These are phyloP conservation scores for Arxiozyma slooffiae DNA, from an alignment of 1,139 yeast species.

Conservation along the genomic window DNA sequence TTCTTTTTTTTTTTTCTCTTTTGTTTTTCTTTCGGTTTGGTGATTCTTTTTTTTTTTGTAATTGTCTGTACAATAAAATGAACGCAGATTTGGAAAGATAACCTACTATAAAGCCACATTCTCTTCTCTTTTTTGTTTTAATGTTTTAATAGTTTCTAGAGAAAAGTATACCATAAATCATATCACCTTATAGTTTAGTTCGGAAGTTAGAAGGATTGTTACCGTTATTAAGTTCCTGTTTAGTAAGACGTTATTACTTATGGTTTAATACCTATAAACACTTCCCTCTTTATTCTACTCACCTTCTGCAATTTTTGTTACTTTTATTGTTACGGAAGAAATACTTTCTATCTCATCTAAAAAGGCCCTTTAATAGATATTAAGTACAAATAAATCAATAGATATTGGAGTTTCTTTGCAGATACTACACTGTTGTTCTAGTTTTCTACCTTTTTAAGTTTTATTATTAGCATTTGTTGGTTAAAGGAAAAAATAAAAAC, in stretches of 20 bases:
- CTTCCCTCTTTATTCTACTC: too few relatives aligned
- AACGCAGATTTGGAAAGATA: neutral
- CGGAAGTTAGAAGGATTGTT: neutral
- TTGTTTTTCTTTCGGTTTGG: neutral
- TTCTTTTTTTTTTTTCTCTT: neutral
- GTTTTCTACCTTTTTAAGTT: neutral
- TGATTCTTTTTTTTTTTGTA: too few relatives aligned
- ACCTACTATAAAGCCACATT: too few relatives aligned
- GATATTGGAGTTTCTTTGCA: neutral
- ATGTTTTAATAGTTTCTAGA: too few relatives aligned
- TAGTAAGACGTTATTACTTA: neutral
- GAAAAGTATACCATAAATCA: neutral
- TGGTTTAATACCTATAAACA: neutral
- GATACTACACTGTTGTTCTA: too few relatives aligned
- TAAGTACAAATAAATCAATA: too few relatives aligned
- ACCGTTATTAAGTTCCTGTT: neutral
- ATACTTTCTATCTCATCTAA: neutral
- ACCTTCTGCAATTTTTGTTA: neutral
- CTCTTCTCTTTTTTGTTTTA: neutral
- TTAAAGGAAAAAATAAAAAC: neutral
- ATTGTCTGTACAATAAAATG: neutral
- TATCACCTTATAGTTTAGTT: neutral
- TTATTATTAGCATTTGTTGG: too few relatives aligned
- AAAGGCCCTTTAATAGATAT: neutral
- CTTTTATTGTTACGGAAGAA: too few relatives aligned